A percentile compares a stretch with the other conserved stretches of the same genome.
Evolutionary conservation across 345 rosid species (phyloP).

Genomic region (Bruguiera gymnorhiza): DNA sequence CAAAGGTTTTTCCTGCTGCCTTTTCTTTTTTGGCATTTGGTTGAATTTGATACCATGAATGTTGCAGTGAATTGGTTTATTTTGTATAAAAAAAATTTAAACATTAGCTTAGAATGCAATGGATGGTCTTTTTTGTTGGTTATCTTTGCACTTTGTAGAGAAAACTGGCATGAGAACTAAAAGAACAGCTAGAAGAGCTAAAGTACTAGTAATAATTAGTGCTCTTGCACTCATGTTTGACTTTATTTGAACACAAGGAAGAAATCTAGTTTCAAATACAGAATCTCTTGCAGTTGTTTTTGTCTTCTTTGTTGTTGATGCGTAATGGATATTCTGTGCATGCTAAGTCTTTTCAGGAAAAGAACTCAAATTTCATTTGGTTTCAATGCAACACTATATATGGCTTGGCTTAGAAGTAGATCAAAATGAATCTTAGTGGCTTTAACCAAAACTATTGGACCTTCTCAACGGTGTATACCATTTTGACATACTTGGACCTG

Average conservation of each 20-base stretch:
- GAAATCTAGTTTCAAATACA: not conserved
- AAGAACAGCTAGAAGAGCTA: slow-evolving; percentile 97
- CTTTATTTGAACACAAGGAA: not conserved
- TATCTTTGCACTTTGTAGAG: slow-evolving; percentile 49
- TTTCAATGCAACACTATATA: not conserved
- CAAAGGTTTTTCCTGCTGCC: no score
- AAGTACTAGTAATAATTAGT: slow-evolving; percentile 69
- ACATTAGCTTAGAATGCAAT: no score
- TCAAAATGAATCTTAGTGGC: not conserved
- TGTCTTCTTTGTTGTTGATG: not conserved
- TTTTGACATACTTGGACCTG: no score
- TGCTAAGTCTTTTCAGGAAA: no score
- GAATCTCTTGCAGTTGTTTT: not conserved
- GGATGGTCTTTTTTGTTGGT: not conserved
- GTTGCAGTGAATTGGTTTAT: no score
- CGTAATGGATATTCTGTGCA: not conserved
- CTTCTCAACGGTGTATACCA: not conserved
- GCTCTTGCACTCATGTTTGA: not conserved
- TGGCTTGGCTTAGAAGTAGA: not conserved
- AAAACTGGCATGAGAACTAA: slow-evolving; percentile 95
- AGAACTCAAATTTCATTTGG: slow-evolving; percentile 2
- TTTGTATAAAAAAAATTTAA: no score
- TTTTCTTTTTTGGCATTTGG: no score
- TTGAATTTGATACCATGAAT: not conserved
- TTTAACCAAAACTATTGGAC: not conserved